Evolutionary conservation across 768 basidiomycete species (phyloP).

Genomic region (Ramaria rubella): DNA sequence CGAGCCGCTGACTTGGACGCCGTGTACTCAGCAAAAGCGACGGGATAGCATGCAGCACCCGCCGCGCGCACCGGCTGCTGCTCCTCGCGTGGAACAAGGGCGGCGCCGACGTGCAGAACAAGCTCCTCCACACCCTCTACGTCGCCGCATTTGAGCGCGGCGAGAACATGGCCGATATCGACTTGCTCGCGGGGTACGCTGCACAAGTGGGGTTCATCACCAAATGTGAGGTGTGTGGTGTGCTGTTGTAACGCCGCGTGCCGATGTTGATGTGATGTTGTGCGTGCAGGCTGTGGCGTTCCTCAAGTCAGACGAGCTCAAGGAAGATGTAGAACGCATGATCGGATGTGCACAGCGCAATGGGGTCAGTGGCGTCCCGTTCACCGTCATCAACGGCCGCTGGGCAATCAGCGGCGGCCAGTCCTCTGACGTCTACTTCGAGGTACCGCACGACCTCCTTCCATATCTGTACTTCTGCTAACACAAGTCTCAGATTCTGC

Average conservation of each 20-base stretch:
- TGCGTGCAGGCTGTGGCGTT: conserved; percentile 51
- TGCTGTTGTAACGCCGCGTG: conserved; percentile 7
- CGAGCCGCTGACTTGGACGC: conserved; percentile 6
- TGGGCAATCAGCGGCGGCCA: conserved; percentile 76
- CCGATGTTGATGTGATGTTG: conserved; percentile 4
- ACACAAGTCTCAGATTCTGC: neutral
- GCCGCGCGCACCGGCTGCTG: conserved; percentile 61
- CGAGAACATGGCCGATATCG: conserved; percentile 54
- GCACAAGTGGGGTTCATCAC: conserved; percentile 50
- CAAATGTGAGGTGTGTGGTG: conserved; percentile 46
- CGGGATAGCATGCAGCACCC: conserved; percentile 61
- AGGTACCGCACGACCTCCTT: conserved; percentile 32
- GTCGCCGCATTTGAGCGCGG: conserved; percentile 59
- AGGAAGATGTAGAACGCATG: conserved; percentile 56
- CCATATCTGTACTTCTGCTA: neutral
- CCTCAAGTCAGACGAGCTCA: conserved; percentile 57
- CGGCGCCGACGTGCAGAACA: conserved; percentile 53
- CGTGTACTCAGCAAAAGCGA: conserved; percentile 43
- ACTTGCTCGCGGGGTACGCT: conserved; percentile 54
- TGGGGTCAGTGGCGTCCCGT: conserved; percentile 73
- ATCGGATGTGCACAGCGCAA: conserved; percentile 54
- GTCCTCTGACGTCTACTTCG: conserved; percentile 60
- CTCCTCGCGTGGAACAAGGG: conserved; percentile 60
- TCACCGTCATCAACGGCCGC: conserved; percentile 71
- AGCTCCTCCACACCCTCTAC: conserved; percentile 52